Evolutionary conservation across 1,139 yeast genomes (phyloP), one percentile per base, ranked within the genome.

Genomic region (Pichia sp.): DNA sequence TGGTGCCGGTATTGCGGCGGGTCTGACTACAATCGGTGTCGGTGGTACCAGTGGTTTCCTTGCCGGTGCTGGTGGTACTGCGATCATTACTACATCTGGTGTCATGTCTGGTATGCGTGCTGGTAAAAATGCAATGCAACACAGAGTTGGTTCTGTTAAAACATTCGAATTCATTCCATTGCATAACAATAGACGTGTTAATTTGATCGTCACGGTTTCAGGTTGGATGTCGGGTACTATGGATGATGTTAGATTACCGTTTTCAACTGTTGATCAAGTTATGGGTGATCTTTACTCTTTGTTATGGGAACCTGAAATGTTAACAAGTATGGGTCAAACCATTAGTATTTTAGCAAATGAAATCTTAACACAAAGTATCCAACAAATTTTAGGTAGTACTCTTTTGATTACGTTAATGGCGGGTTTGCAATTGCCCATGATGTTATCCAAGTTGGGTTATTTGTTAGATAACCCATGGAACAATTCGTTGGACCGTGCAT

Each of bases 1-100:
- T 60, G 99, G 99, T 39, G 98, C 98, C 1, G 99, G 99, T 58
- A 65, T 94, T 24, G 99, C 99, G 2, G 98, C 99, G 3, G 99
- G 99, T 11, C 72, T 94, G 39, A 85, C 98, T 0, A 93, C 99
- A 0, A 81, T 93, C 28, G 99, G 99, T 24, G 86, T 94, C 24
- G 74, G 88, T 2, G 99, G 99, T 19, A 90, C 99, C 0, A 69
- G 89, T 18, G 88, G 96, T 1, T 93, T 94, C 58, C 70, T 94
- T 34, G 97, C 98, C 0, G 99, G 99, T 40, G 89, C 94, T 2
- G 99, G 97, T 24, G 99, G 99, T 38, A 88, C 97, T 12, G 91
- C 96, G 0, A 78, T 91, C 35, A 96, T 94, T 42, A 91, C 99
- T 11, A 80, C 96, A 0, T 85, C 96, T 21, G 96, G 97, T 53